A percentile compares a stretch with the other conserved stretches of the same genome.
Evolutionary conservation across 140 eudicot species (phyloP).

Genomic region (Oenanthe javanica): DNA sequence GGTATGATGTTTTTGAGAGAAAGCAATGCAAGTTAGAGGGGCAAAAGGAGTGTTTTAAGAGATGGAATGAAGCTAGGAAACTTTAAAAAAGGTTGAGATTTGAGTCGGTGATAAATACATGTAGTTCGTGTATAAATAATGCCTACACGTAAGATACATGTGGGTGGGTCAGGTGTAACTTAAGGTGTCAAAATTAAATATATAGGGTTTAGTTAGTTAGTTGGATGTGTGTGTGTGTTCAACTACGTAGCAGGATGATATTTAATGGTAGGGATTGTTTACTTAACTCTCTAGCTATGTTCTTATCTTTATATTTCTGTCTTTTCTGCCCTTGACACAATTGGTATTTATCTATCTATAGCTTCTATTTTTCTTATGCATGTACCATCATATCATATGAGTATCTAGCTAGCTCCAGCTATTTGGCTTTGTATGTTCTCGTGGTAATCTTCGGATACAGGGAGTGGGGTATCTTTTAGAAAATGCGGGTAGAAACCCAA

Average conservation of each 20-base stretch:
- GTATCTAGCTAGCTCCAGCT: background rate
- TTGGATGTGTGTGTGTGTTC: slow-evolving; percentile 12
- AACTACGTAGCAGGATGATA: slow-evolving; percentile 19
- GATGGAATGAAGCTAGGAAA: background rate
- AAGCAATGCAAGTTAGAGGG: background rate
- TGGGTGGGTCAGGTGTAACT: slow-evolving; percentile 5
- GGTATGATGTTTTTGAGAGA: too few relatives aligned
- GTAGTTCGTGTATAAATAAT: background rate
- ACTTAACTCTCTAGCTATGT: background rate
- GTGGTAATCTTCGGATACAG: background rate
- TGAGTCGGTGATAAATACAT: background rate
- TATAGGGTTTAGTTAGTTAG: background rate
- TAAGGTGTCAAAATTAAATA: background rate
- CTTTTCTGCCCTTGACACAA: background rate
- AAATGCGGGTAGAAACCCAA: too few relatives aligned
- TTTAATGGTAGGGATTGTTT: background rate
- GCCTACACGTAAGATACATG: background rate
- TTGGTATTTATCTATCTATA: background rate
- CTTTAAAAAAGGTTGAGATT: background rate
- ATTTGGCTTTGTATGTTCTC: background rate
- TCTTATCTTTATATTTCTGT: background rate
- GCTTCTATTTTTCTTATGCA: background rate
- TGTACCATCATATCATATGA: background rate
- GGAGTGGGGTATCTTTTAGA: too few relatives aligned
- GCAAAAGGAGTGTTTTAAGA: background rate